Conservation (phyloP, 225 moss, liverwort and hornwort species). For the Asterella californica region DNA sequence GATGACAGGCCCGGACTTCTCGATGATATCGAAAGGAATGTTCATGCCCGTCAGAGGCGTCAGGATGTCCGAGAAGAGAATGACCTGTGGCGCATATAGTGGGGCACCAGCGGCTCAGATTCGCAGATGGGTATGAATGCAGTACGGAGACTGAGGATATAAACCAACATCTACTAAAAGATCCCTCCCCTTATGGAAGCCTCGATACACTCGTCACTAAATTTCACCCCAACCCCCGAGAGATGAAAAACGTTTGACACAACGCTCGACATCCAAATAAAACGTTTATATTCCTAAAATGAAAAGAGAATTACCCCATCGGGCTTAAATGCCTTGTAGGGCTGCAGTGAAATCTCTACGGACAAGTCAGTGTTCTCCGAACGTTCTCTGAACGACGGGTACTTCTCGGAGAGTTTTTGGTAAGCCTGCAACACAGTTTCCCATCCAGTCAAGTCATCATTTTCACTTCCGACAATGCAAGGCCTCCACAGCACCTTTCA, state of each 20-base stretch:
- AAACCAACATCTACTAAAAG: background rate
- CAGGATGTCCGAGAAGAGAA: conserved; percentile 95
- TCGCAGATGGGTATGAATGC: background rate
- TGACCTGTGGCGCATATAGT: conserved; percentile 49
- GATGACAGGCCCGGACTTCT: conserved; percentile 83
- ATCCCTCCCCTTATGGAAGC: too few relatives aligned
- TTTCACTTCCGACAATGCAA: background rate
- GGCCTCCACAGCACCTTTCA: background rate
- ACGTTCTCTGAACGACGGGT: conserved; percentile 91
- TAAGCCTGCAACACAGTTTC: conserved; percentile 52
- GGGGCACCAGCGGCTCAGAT: background rate
- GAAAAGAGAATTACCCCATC: conserved; percentile 56
- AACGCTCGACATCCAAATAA: too few relatives aligned
- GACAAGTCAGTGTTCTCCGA: conserved; percentile 95
- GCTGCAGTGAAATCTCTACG: conserved; percentile 95
- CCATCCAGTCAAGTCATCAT: background rate
- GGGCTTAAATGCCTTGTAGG: conserved; percentile 88
- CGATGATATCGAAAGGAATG: conserved; percentile 86
- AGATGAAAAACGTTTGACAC: too few relatives aligned
- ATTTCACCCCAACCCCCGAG: too few relatives aligned
- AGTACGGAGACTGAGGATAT: background rate
- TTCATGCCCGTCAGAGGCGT: conserved; percentile 98
- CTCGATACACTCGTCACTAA: too few relatives aligned
- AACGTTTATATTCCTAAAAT: too few relatives aligned
- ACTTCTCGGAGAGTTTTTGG: conserved; percentile 78